Evolutionary conservation across 2,329 filamentous ascomycete genomes (phyloP).

Genomic region (Clonostachys sp.): DNA sequence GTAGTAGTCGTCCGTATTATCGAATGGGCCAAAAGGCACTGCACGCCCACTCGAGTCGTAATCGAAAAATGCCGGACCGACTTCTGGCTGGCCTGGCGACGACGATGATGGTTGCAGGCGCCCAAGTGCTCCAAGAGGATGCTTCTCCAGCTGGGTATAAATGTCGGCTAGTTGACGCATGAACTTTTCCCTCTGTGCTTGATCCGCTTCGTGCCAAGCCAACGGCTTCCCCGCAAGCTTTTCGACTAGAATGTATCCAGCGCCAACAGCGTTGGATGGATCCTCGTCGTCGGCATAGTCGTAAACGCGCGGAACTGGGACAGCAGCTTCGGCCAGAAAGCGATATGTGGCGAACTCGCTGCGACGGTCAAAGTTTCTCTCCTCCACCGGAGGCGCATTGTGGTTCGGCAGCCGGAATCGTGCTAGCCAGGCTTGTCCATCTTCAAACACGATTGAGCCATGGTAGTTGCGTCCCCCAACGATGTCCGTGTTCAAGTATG

Average conservation of each 20-base stretch:
- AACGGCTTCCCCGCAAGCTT: slow-evolving; percentile 30
- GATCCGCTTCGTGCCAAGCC: slow-evolving; percentile 20
- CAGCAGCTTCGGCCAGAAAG: slow-evolving; percentile 26
- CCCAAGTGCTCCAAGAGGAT: slow-evolving; percentile 19
- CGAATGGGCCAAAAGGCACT: slow-evolving; percentile 29
- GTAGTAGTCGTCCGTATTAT: slow-evolving; percentile 25
- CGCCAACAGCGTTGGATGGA: slow-evolving; percentile 23
- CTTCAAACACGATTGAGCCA: slow-evolving; percentile 32
- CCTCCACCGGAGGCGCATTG: slow-evolving; percentile 25
- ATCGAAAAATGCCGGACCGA: slow-evolving; percentile 6
- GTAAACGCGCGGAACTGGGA: slow-evolving; percentile 29
- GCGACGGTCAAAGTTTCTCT: slow-evolving; percentile 26
- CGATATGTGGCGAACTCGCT: slow-evolving; percentile 36
- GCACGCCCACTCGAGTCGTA: slow-evolving; percentile 6
- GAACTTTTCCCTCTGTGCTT: slow-evolving; percentile 23
- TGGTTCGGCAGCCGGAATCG: slow-evolving; percentile 32
- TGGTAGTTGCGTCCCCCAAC: slow-evolving; percentile 42
- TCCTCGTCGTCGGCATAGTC: slow-evolving; percentile 24
- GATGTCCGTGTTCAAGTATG: slow-evolving; percentile 20
- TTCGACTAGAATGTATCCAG: slow-evolving; percentile 34
- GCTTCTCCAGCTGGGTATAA: slow-evolving; percentile 28
- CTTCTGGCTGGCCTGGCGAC: slow-evolving; percentile 27
- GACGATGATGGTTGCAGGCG: slow-evolving; percentile 6
- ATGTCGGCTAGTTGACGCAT: slow-evolving; percentile 29
- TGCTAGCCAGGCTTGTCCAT: slow-evolving; percentile 34